Base-by-base conservation (phyloP, 169 alveolate species). In the Eimeria praecox region DNA sequence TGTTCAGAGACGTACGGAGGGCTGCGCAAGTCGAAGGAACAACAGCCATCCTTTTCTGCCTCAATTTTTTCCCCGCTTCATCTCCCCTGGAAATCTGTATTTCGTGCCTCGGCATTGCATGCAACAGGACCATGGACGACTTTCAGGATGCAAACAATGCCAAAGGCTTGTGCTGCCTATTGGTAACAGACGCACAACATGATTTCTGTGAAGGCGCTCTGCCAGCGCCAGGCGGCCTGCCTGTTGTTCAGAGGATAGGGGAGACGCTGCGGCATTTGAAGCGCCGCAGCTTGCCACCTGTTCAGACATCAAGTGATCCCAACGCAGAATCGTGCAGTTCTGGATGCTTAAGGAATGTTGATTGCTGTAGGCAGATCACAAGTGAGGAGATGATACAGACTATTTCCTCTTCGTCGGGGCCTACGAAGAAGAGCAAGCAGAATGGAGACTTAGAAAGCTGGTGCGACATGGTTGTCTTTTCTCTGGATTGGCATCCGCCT, bases 141-240 rank as follows among this genome's bases (percentile, higher is more conserved):
- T 35, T 71, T 6, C 35, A 1, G 83, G 49, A 71, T 71, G 83
- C 20, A 30, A 30, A 6, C 30, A 24, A 22, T 38, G 20, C 52
- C 30, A 82, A 49, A 27, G 73, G 54, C 33, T 33, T 35, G 24
- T 75, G 91, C 38, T 92, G 95, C 33, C 73, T 92, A 40, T 44
- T 92, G 44, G 85, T 92, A 5, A 78, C 91, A 12, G 95, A 92
- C 24, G 95, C 71, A 44, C 95, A 92, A 80, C 24, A 77, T 20
- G 95, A 92, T 90, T 92, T 92, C 85, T 92, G 95, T 54, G 95
- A 92, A 52, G 95, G 95, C 56, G 83, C 95, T 30, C 83, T 92
- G 35, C 91, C 91, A 16, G 95, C 83, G 33, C 82, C 83, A 3
- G 92, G 92, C 24, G 82, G 92, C 56, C 2, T 38, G 24, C 56